phyloP scores from a whole-genome alignment of 1,284 basidiomycete species.

The Phellopilus nigrolimitatus region DNA sequence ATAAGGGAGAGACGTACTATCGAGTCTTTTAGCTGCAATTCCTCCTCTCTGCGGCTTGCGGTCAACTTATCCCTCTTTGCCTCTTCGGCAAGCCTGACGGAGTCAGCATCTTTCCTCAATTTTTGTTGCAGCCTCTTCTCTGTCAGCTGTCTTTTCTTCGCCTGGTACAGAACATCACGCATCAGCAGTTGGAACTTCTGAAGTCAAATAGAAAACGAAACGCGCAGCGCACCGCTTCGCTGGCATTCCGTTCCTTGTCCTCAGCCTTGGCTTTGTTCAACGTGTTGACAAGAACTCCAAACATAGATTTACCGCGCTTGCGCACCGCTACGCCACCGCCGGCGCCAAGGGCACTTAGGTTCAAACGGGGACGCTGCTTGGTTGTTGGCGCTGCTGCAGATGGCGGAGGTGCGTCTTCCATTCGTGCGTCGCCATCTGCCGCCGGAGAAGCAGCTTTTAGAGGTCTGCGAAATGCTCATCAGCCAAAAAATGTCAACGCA shows the following conservation, averaged over 20 bases:
- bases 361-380: conserved; percentile 66
- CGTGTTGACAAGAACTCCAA: conserved; percentile 73
- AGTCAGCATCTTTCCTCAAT: conserved; percentile 74
- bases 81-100: conserved; percentile 76
- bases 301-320: conserved; percentile 80
- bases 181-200: conserved; percentile 11
- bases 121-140: conserved; percentile 78
- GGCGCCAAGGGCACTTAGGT: conserved; percentile 43
- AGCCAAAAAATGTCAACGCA: conserved; percentile 1
- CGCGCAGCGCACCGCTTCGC: conserved; percentile 61
- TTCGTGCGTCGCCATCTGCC: conserved; percentile 24
- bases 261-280: conserved; percentile 79
- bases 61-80: conserved; percentile 72
- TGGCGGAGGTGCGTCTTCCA: conserved; percentile 15
- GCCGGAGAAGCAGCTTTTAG: conserved; percentile 31
- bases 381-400: conserved; percentile 28
- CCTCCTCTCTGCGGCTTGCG: conserved; percentile 74
- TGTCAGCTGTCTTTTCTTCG: conserved; percentile 73
- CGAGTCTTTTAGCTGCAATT: conserved; percentile 71
- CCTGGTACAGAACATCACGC: conserved; percentile 38
- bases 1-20: conserved; percentile 46
- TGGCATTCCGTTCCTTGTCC: conserved; percentile 72
- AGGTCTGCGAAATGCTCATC: conserved; percentile 23
- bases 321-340: conserved; percentile 41
- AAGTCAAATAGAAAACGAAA: neutral